phyloP scores from a whole-genome alignment of 768 basidiomycete species.

The Lactarius vividus region DNA sequence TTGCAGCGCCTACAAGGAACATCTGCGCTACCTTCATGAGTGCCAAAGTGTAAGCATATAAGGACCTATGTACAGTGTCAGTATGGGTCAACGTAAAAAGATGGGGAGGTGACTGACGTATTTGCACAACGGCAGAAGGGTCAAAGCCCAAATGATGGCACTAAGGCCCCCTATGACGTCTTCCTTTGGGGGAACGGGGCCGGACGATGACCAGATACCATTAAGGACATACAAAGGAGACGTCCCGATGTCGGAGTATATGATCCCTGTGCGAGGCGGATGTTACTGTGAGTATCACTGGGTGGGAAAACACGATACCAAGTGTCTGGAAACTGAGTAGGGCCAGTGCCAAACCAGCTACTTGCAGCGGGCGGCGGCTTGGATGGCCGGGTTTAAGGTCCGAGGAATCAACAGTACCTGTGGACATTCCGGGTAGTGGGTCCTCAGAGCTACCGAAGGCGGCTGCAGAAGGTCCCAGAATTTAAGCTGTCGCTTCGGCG shows the following conservation, averaged over 20 bases:
- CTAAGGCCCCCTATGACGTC: constrained; percentile 62
- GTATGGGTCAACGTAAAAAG: neutral
- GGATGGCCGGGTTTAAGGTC: neutral
- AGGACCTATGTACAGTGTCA: constrained; percentile 38
- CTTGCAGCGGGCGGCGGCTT: constrained; percentile 5
- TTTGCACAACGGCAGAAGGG: constrained; percentile 60
- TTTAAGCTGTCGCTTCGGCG: neutral
- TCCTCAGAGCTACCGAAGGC: neutral
- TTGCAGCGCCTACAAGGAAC: neutral
- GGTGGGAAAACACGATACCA: constrained; percentile 24
- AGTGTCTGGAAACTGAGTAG: constrained; percentile 36
- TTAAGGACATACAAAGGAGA: constrained; percentile 64
- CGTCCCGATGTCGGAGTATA: constrained; percentile 50
- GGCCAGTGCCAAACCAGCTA: constrained; percentile 28
- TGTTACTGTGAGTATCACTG: neutral
- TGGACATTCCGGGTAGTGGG: neutral
- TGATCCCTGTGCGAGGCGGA: constrained; percentile 34
- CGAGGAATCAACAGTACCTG: neutral
- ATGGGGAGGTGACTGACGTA: constrained; percentile 42
- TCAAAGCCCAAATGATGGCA: constrained; percentile 64
- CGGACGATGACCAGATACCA: constrained; percentile 55
- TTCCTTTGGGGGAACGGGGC: constrained; percentile 49
- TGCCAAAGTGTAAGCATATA: constrained; percentile 49
- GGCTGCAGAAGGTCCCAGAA: neutral
- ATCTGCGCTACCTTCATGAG: constrained; percentile 43